Evolutionary conservation across 139 green algal genomes (phyloP).

Genomic region (Closterium sp.): DNA sequence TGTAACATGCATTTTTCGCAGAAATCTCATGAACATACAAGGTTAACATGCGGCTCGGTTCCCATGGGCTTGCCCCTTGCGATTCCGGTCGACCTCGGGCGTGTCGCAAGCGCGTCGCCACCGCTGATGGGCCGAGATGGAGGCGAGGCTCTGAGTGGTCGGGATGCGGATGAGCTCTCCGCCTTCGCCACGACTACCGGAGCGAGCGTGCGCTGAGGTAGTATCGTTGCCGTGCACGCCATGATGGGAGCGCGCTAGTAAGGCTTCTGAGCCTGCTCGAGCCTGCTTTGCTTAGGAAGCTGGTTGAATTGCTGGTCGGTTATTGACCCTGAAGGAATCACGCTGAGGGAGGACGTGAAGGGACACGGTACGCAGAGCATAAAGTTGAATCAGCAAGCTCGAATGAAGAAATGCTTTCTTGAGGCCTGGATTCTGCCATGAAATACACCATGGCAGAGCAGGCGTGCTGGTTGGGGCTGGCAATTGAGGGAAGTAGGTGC

Average conservation of each 20-base stretch:
- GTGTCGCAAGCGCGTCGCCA: not conserved
- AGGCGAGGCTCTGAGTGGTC: not conserved
- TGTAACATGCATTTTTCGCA: too few relatives aligned
- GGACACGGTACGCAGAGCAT: not conserved
- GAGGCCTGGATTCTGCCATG: not conserved
- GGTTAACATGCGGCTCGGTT: not conserved
- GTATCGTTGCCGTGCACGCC: not conserved
- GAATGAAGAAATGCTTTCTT: not conserved
- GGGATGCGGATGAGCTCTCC: not conserved
- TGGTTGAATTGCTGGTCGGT: not conserved
- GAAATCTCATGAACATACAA: too few relatives aligned
- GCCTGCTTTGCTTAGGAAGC: not conserved
- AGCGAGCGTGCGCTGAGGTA: not conserved
- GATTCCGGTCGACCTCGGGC: not conserved
- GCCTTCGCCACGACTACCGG: not conserved
- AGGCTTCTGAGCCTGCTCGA: too few relatives aligned
- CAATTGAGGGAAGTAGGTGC: not conserved
- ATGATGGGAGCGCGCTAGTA: too few relatives aligned
- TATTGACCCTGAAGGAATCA: not conserved
- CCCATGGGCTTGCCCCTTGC: not conserved
- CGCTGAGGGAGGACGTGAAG: not conserved
- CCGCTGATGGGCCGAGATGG: not conserved
- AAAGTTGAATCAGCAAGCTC: not conserved
- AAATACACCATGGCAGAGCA: not conserved
- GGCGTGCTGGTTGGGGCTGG: not conserved